Percentiles rank a stretch among this genome's conserved stretches.
These are phyloP conservation scores for Sphagnum fallax DNA, from an alignment of 228 moss, liverwort and hornwort genomes.

Conservation along the genomic window DNA sequence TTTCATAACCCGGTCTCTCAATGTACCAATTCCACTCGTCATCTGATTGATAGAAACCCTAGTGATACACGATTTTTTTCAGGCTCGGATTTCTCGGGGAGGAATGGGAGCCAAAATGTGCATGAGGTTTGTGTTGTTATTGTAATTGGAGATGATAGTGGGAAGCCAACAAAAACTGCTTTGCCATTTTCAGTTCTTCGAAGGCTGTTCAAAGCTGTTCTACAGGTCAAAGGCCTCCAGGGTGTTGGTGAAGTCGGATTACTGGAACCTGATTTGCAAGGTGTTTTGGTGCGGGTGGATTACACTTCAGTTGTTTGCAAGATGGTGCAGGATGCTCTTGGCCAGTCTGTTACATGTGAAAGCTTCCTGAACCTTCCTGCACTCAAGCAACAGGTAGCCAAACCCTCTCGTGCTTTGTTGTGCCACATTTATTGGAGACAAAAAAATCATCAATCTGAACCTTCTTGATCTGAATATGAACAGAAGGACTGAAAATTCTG, in stretches of 20 bases:
- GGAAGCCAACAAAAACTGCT: constrained; percentile 32
- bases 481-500: not conserved
- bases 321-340: constrained; percentile 46
- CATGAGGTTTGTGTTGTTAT: constrained; percentile 41
- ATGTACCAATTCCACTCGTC: too few species aligned
- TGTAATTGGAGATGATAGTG: constrained; percentile 63
- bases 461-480: constrained; percentile 2
- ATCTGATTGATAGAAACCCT: too few species aligned
- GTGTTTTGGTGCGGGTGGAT: constrained; percentile 59
- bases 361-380: constrained; percentile 26
- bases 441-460: constrained; percentile 13
- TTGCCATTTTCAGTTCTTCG: constrained; percentile 52
- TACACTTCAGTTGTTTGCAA: constrained; percentile 59
- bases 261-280: constrained; percentile 21
- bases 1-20: too few species aligned
- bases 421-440: constrained; percentile 9
- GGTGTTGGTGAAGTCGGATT: constrained; percentile 12
- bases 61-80: too few species aligned
- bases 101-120: not conserved
- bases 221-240: constrained; percentile 14
- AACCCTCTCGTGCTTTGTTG: not conserved
- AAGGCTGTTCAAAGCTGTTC: constrained; percentile 40
- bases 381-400: constrained; percentile 9
- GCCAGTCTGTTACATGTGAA: constrained; percentile 26
- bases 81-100: not conserved